These are phyloP conservation scores for Caloboletus inedulis DNA, from an alignment of 1,284 basidiomycete genomes.

Conservation along the genomic window DNA sequence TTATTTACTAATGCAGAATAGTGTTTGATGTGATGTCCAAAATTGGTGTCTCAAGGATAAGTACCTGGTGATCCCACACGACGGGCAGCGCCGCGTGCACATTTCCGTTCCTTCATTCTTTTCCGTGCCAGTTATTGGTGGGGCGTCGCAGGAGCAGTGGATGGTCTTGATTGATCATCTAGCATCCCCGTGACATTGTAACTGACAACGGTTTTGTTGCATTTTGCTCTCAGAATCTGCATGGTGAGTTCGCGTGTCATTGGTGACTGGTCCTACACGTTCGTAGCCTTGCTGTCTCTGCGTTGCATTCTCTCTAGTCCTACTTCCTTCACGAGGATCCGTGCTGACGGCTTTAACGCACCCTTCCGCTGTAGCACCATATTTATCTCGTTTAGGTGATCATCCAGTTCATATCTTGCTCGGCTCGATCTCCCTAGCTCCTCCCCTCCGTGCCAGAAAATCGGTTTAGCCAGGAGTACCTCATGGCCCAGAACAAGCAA, in stretches of 20 bases:
- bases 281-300: constrained; percentile 38
- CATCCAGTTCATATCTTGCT: constrained; percentile 28
- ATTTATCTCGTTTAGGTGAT: constrained; percentile 32
- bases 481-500: constrained; percentile 35
- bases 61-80: constrained; percentile 14
- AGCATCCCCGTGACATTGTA: constrained; percentile 3
- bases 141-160: constrained; percentile 11
- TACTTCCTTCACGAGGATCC: constrained; percentile 20
- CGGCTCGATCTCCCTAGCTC: constrained; percentile 23
- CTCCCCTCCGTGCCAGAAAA: constrained; percentile 24
- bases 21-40: constrained; percentile 10
- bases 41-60: constrained; percentile 5
- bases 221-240: constrained; percentile 15
- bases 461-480: constrained; percentile 30
- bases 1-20: constrained; percentile 11
- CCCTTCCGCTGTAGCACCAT: constrained; percentile 28
- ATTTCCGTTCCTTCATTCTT: constrained; percentile 17
- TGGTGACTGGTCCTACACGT: constrained; percentile 23
- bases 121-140: constrained; percentile 1
- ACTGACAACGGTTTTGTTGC: constrained; percentile 1
- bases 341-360: constrained; percentile 19
- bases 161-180: constrained; percentile 30
- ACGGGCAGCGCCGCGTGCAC: constrained; percentile 19
- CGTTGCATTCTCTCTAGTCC: constrained; percentile 31
- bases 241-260: constrained; percentile 26